Percentiles rank a stretch among this genome's conserved stretches.
phyloP scores from a whole-genome alignment of 1,284 basidiomycete genomes.

The Ustilago trichophora region DNA sequence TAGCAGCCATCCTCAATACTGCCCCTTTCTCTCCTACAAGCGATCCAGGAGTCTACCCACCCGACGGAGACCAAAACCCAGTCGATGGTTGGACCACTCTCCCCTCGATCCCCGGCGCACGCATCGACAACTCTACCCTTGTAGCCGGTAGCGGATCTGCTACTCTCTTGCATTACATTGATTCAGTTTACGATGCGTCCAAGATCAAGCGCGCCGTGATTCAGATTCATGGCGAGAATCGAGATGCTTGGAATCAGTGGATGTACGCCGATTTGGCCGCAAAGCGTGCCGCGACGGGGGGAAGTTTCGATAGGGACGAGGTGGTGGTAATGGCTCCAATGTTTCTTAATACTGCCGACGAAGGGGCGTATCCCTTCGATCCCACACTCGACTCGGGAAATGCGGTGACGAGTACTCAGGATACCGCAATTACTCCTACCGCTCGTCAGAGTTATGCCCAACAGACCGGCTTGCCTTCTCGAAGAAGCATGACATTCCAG shows the following conservation, averaged over 20 bases:
- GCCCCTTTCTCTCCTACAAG: constrained; percentile 5
- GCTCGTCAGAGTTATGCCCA: neutral
- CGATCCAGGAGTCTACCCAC: constrained; percentile 53
- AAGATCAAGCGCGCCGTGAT: constrained; percentile 58
- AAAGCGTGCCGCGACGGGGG: constrained; percentile 33
- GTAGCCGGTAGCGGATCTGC: constrained; percentile 33
- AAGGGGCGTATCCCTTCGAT: constrained; percentile 53
- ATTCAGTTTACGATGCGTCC: constrained; percentile 29
- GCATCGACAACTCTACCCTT: constrained; percentile 54
- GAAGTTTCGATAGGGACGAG: constrained; percentile 49
- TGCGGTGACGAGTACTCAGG: constrained; percentile 4
- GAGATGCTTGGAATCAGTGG: constrained; percentile 63
- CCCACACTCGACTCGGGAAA: constrained; percentile 5
- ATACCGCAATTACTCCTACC: constrained; percentile 9
- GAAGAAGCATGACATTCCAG: neutral
- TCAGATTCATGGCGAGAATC: constrained; percentile 58
- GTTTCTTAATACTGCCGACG: constrained; percentile 52
- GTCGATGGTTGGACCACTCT: constrained; percentile 42
- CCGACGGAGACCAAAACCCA: constrained; percentile 28
- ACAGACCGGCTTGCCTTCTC: neutral
- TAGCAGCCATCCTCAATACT: neutral
- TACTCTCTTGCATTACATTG: constrained; percentile 53
- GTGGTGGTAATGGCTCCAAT: constrained; percentile 58
- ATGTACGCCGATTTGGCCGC: constrained; percentile 55
- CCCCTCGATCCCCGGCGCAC: constrained; percentile 46